Evolutionary conservation across 257 asterid species (phyloP).

Genomic region (Solanum arcanum): DNA sequence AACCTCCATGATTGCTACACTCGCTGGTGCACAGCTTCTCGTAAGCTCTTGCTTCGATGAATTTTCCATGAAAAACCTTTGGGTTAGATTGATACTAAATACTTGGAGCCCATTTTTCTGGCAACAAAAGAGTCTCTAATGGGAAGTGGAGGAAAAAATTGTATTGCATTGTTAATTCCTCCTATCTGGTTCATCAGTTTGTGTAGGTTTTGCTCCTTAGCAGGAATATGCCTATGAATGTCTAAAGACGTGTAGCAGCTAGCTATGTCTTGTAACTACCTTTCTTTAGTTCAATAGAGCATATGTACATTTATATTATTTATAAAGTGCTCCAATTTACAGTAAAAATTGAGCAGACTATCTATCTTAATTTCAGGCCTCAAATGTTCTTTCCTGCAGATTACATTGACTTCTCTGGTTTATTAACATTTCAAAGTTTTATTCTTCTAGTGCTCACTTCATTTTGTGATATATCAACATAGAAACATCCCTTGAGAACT

Average conservation of each 20-base stretch:
- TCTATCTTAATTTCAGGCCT: not conserved
- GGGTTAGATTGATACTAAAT: not conserved
- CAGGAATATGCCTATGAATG: not conserved
- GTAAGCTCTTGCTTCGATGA: slow-evolving; percentile 20
- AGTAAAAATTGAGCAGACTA: not conserved
- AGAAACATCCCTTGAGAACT: not conserved
- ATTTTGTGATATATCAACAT: not conserved
- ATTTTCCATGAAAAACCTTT: not conserved
- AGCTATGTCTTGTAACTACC: not conserved
- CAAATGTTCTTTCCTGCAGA: not conserved
- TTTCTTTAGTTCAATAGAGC: not conserved
- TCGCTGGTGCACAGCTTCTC: slow-evolving; percentile 58
- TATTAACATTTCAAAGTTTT: not conserved
- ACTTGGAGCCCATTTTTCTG: not conserved
- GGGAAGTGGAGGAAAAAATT: not conserved
- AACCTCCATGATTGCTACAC: slow-evolving; percentile 64
- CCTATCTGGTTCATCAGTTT: not conserved
- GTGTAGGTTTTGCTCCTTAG: not conserved
- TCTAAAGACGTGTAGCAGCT: not conserved
- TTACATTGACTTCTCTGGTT: not conserved
- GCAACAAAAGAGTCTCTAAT: not conserved
- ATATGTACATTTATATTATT: not conserved
- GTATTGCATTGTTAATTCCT: not conserved
- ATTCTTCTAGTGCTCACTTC: not conserved
- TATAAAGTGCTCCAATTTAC: not conserved